phyloP scores from a whole-genome alignment of 352 stramenopile species.

The Blastocystis sp. region DNA sequence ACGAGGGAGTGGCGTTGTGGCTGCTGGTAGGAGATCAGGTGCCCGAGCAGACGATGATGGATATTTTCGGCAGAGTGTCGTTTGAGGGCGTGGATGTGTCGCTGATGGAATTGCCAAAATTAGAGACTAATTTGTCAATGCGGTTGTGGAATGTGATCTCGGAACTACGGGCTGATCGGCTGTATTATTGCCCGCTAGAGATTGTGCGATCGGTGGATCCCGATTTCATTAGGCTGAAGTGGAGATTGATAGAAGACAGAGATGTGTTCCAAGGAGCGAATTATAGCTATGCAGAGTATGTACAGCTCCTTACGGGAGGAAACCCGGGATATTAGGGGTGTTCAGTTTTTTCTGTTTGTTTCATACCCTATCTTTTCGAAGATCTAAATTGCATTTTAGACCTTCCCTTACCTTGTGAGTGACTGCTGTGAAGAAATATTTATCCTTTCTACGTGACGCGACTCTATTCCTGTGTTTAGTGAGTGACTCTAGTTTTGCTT shows the following conservation, averaged over 20 bases:
- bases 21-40: slow-evolving; percentile 88
- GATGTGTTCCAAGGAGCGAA: slow-evolving; percentile 90
- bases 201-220: slow-evolving; percentile 88
- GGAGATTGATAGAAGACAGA: slow-evolving; percentile 94
- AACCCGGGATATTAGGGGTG: slow-evolving; percentile 36
- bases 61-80: slow-evolving; percentile 84
- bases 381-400: background rate
- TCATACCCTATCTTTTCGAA: background rate
- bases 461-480: background rate
- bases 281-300: slow-evolving; percentile 94
- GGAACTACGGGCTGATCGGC: slow-evolving; percentile 73
- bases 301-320: slow-evolving; percentile 75
- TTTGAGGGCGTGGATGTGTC: slow-evolving; percentile 86
- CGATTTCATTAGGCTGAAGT: slow-evolving; percentile 81
- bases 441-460: background rate
- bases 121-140: slow-evolving; percentile 70
- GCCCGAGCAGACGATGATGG: slow-evolving; percentile 75
- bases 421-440: background rate
- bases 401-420: background rate
- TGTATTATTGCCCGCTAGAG: slow-evolving; percentile 75
- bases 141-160: slow-evolving; percentile 79
- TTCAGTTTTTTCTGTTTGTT: slow-evolving; percentile 3
- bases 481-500: background rate
- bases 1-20: slow-evolving; percentile 88
- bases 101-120: slow-evolving; percentile 60